Evolutionary conservation across 2,329 filamentous ascomycete genomes (phyloP).

Genomic region (Capronia americana): DNA sequence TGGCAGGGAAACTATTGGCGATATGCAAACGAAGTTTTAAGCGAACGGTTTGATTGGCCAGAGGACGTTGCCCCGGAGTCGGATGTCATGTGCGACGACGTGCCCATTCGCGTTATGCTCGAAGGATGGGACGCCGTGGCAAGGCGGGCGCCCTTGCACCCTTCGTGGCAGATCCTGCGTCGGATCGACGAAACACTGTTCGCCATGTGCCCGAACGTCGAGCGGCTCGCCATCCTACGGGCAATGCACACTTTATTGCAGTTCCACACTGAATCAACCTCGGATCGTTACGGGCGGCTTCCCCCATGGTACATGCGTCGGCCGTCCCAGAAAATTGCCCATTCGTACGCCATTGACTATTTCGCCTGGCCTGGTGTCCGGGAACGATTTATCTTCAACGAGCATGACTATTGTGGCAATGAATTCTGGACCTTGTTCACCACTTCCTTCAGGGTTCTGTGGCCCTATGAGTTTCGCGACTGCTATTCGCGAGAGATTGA

Average conservation of each 20-base stretch:
- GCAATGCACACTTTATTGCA: conserved; percentile 37
- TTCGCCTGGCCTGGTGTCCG: conserved; percentile 39
- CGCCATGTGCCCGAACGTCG: conserved; percentile 27
- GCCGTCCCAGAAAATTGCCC: conserved; percentile 35
- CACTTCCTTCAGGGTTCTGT: conserved; percentile 31
- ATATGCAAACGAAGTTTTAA: conserved; percentile 37
- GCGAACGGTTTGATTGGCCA: conserved; percentile 32
- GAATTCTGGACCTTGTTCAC: conserved; percentile 37
- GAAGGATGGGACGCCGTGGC: conserved; percentile 39
- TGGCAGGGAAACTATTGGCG: conserved; percentile 37
- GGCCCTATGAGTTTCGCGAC: conserved; percentile 39
- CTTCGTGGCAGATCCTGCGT: conserved; percentile 36
- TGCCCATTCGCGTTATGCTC: conserved; percentile 35
- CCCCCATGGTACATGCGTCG: conserved; percentile 38
- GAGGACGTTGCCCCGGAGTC: conserved; percentile 26
- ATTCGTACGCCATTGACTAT: conserved; percentile 39
- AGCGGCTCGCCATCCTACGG: conserved; percentile 37
- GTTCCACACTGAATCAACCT: conserved; percentile 35
- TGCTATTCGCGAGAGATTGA: conserved; percentile 37
- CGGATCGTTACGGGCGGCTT: conserved; percentile 31
- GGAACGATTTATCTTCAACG: conserved; percentile 38
- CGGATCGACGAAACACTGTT: conserved; percentile 38
- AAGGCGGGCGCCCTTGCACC: conserved; percentile 34
- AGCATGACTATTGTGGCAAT: conserved; percentile 39
- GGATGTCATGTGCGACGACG: conserved; percentile 32